These are phyloP conservation scores for Acorus calamus DNA, from an alignment of 106 monocot species.

Conservation along the genomic window DNA sequence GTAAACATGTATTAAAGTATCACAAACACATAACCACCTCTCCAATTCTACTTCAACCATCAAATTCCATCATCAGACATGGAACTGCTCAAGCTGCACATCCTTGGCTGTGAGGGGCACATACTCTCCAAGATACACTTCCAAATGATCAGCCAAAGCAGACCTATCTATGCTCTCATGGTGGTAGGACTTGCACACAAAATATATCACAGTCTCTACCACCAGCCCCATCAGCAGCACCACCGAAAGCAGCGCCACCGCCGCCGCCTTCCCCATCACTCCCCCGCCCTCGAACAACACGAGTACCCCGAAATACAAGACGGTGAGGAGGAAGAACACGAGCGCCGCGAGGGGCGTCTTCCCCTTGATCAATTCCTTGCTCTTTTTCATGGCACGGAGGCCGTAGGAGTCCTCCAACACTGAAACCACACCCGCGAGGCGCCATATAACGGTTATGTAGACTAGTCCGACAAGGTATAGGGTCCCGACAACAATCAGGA, in stretches of 20 bases:
- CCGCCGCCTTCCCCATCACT: conserved; percentile 11
- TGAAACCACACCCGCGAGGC: conserved; percentile 54
- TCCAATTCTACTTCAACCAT: no score
- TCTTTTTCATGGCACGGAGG: conserved; percentile 43
- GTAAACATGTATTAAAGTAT: no score
- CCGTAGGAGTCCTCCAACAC: conserved; percentile 52
- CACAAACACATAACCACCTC: no score
- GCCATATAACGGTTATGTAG: conserved; percentile 54
- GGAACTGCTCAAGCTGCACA: conserved; percentile 66
- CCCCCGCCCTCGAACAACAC: conserved; percentile 25
- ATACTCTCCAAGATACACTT: conserved; percentile 82
- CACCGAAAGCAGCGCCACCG: conserved; percentile 26
- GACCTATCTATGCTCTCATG: conserved; percentile 92
- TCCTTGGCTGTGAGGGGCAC: conserved; percentile 59
- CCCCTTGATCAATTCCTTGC: conserved; percentile 31
- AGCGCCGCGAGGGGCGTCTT: conserved; percentile 32
- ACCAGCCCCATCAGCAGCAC: conserved; percentile 53
- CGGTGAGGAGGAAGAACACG: conserved; percentile 42
- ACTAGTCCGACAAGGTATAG: conserved; percentile 33
- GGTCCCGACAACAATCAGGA: conserved; percentile 7
- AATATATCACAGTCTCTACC: conserved; percentile 75
- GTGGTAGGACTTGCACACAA: conserved; percentile 87
- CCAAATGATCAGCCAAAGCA: conserved; percentile 67
- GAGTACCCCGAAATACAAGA: conserved; percentile 29
- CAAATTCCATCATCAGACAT: conserved; percentile 14